Evolutionary conservation across 768 basidiomycete genomes (phyloP), one percentile per base, ranked within the genome.

Genomic region (Mycena crocata): DNA sequence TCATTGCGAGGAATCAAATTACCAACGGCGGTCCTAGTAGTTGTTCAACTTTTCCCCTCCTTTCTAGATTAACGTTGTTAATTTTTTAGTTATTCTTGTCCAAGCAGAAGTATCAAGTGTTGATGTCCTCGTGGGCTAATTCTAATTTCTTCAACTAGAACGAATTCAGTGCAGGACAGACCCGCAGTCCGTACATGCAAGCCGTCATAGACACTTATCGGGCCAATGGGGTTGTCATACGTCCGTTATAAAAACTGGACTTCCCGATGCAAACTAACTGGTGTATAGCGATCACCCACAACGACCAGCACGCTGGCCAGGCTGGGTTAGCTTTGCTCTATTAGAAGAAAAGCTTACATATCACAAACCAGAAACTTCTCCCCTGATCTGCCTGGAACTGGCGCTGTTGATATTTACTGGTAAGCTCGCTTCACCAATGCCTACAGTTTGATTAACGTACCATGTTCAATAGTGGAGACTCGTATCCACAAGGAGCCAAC

Each of bases 1-100:
- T 88, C 35, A 81, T 88, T 34, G 83, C 86, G 2, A 77, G 74
- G 61, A 86, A 89, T 69, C 87, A 90, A 72, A 84, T 90, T 66
- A 84, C 85, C 15, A 83, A 86, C 24, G 89, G 87, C 13, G 89
- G 89, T 7, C 87, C 89, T 24, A 84, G 88, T 80, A 79, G 58
- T 77, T 61, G 49, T 13, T 17, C 51, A 31, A 30, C 57, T 23
- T 37, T 46, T 26, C 21, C 21, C 48, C 35, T 39, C 30, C 39
- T n/a, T 23, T 30, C 39, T 15, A 24, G 30, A 26, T 1, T 62
- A 40, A 61, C 24, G 28, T 30, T 28, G 15, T 31, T 17, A 17
- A 9, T 24, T 66, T 23, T 21, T 7, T 66, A 85, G 85, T 86
- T 64, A 84, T 83, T 40, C 79, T 85, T 39, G 79, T 82, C 13